Base-by-base conservation (phyloP, 352 stramenopile genomes). In the Globisporangium iwayamae region DNA sequence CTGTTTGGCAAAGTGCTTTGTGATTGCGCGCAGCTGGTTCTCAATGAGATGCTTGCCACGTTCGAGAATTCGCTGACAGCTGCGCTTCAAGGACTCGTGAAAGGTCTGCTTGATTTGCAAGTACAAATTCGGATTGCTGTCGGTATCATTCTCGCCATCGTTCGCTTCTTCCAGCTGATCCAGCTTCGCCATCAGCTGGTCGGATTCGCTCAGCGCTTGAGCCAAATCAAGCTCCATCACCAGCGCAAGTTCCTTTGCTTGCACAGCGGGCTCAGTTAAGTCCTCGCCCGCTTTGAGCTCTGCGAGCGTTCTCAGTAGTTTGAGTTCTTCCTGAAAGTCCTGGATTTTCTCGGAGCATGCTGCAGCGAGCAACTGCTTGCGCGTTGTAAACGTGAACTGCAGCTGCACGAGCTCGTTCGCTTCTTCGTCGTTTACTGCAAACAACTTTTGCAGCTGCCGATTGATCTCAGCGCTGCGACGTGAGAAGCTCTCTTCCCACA, bases 351-450 rank as follows among this genome's bases (percentile, higher is more conserved):
- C 67, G 0, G 8, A 8, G 18, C 30, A 60, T 3, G 47, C 4
- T 13, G 7, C 39, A 11, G 56, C 30, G 16, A 59, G 38, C 32
- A 18, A 32, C 30, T 69, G 60, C 28, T 72, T 70, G 46, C 51
- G 57, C 50, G 43, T 58, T 8, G 4, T 32, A 2, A 58, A 18
- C 20, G 57, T 56, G 38, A 58, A 69, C 10, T 56, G 50, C 1
- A 79, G 56, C 13, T 67, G 41, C 1, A 62, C 63, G 1, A 79
- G 36, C 14, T 79, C 69, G 0, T 9, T 32, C 1, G 71, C 62
- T 34, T 77, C 71, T 43, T 81, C 74, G 39, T 81, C 74, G 25
- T 79, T 69, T 3, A 75, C 56, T 56, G 69, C 67, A 10, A 75
- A 72, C 6, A 79, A n/a, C 34, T 69, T 72, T 7, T 58, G 38